Evolutionary conservation across 345 rosid genomes (phyloP).

Genomic region (Isatis tinctoria): DNA sequence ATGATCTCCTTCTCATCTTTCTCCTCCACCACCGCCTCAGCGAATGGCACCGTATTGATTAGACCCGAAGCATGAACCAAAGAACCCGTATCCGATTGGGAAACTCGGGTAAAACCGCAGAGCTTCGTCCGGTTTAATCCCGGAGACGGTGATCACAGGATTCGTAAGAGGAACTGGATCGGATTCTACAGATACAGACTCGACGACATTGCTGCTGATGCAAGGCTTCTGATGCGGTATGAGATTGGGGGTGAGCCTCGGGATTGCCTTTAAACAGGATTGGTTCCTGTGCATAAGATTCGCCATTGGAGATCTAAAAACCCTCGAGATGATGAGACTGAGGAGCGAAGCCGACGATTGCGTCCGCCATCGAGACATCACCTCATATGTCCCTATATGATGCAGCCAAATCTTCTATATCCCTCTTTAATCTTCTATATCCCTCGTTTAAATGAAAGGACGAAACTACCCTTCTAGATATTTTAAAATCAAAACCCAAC

Average conservation of each 20-base stretch:
- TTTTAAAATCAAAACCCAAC: no score
- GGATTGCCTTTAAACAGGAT: conserved; percentile 15
- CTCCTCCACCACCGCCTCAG: conserved; percentile 19
- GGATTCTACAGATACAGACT: not conserved
- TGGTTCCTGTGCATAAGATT: conserved; percentile 30
- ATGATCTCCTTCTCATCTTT: conserved; percentile 11
- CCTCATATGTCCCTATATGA: no score
- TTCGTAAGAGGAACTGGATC: conserved; percentile 20
- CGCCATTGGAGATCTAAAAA: conserved; percentile 23
- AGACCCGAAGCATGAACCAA: not conserved
- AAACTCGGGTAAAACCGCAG: conserved; percentile 37
- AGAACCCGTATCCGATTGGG: conserved; percentile 36
- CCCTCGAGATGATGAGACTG: conserved; percentile 3
- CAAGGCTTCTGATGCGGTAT: conserved; percentile 5
- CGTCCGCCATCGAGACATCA: no score
- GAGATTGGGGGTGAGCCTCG: not conserved
- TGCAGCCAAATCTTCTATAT: no score
- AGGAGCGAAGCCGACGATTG: conserved; percentile 5
- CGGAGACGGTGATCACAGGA: not conserved
- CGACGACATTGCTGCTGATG: conserved; percentile 7
- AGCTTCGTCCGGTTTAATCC: not conserved
- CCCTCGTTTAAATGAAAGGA: no score
- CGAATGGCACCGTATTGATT: not conserved
- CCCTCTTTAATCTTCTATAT: no score
- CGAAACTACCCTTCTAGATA: no score